phyloP scores from a whole-genome alignment of 345 rosid species.

The Carallia brachiata region DNA sequence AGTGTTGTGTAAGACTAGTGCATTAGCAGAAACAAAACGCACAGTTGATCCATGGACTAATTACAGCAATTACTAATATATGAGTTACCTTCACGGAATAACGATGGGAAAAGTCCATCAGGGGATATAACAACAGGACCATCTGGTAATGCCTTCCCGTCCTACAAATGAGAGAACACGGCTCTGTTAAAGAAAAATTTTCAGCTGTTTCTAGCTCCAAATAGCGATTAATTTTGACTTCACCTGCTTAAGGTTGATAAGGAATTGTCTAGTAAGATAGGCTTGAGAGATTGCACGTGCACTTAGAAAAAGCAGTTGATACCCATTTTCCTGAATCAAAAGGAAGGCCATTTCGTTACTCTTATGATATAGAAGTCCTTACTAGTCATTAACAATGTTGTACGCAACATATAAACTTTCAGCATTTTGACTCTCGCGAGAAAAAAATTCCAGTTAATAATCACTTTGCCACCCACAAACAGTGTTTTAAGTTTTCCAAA shows the following conservation, averaged over 20 bases:
- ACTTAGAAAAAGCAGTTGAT: constrained; percentile 86
- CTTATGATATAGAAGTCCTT: background rate
- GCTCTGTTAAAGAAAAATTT: background rate
- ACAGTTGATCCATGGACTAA: background rate
- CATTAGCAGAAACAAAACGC: background rate
- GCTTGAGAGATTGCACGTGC: constrained; percentile 98
- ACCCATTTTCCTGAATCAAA: constrained; percentile 83
- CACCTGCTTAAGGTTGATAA: constrained; percentile 92
- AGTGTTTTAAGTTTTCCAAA: no score
- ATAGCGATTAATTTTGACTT: constrained; percentile 4
- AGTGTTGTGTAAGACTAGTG: background rate
- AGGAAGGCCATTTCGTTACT: background rate
- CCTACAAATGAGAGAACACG: constrained; percentile 38
- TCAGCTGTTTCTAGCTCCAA: constrained; percentile 2
- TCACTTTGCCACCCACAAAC: background rate
- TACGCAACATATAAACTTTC: constrained; percentile 2
- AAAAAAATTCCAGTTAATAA: background rate
- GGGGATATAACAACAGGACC: constrained; percentile 99
- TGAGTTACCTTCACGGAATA: constrained; percentile 81
- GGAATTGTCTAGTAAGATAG: constrained; percentile 74
- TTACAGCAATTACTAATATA: background rate
- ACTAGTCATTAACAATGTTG: background rate
- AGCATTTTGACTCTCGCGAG: background rate
- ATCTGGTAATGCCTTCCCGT: constrained; percentile 92
- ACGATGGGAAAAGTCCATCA: constrained; percentile 92